These are phyloP conservation scores for Alloteropsis semialata DNA, from an alignment of 176 grass and related monocot genomes.

Conservation along the genomic window DNA sequence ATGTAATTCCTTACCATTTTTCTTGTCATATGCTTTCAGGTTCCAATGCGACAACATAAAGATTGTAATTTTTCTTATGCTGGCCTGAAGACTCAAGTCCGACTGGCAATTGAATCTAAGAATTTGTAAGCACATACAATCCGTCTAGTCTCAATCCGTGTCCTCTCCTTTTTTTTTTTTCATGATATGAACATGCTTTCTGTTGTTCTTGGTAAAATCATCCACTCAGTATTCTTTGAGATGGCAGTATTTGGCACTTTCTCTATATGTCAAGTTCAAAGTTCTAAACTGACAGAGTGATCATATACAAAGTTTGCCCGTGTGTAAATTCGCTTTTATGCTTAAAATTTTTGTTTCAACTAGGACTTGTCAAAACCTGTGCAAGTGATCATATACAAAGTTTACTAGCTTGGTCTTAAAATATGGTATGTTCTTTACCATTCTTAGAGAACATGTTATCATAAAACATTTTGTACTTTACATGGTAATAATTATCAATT, in stretches of 20 bases:
- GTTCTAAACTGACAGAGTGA: constrained; percentile 20
- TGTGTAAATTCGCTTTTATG: background rate
- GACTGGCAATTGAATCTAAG: constrained; percentile 80
- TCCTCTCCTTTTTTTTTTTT: constrained; percentile 10
- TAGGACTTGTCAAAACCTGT: constrained; percentile 3
- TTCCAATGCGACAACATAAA: constrained; percentile 96
- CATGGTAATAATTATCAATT: constrained; percentile 15
- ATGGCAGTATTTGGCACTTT: background rate
- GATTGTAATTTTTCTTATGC: constrained; percentile 99
- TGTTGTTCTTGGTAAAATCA: constrained; percentile 9
- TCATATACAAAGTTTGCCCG: too few relatives aligned
- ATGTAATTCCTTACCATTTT: constrained; percentile 16
- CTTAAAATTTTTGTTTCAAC: background rate
- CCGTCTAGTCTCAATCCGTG: background rate
- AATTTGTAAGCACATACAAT: constrained; percentile 55
- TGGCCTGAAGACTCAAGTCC: constrained; percentile 97
- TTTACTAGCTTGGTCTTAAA: constrained; percentile 1
- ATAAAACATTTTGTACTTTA: background rate
- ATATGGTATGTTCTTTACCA: background rate
- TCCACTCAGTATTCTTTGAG: background rate
- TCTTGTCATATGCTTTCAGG: constrained; percentile 43
- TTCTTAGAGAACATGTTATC: background rate
- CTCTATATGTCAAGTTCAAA: background rate
- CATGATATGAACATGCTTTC: constrained; percentile 3
- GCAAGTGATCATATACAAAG: background rate